phyloP scores from a whole-genome alignment of 2,329 filamentous ascomycete genomes.

The Neobulgaria alba region DNA sequence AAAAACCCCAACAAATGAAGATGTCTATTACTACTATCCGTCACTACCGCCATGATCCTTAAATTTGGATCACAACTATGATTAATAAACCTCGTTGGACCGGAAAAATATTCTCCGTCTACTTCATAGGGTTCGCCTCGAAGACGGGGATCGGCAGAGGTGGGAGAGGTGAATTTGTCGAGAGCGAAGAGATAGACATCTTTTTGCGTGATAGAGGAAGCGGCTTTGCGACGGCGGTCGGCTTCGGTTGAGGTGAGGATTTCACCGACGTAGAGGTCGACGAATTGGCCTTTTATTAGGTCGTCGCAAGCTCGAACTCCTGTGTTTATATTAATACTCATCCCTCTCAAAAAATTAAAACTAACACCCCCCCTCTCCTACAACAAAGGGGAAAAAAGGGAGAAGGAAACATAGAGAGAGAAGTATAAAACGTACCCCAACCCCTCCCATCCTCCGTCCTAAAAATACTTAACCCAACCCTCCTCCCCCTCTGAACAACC shows the following conservation, averaged over 20 bases:
- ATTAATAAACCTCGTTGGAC: slow-evolving; percentile 74
- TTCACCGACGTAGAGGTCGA: slow-evolving; percentile 72
- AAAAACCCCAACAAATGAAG: slow-evolving; percentile 74
- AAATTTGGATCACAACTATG: slow-evolving; percentile 75
- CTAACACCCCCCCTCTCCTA: too few relatives aligned
- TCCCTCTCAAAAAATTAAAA: too few relatives aligned
- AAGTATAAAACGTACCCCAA: slow-evolving; percentile 62
- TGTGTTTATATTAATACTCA: slow-evolving; percentile 22
- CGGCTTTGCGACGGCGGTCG: slow-evolving; percentile 49
- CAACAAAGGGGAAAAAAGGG: too few relatives aligned
- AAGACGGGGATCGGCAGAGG: slow-evolving; percentile 47
- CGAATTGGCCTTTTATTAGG: slow-evolving; percentile 65
- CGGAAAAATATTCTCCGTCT: slow-evolving; percentile 68
- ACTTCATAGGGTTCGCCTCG: slow-evolving; percentile 49
- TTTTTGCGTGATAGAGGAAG: slow-evolving; percentile 52
- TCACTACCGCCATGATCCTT: slow-evolving; percentile 69
- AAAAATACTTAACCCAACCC: slow-evolving; percentile 67
- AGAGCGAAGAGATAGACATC: slow-evolving; percentile 73
- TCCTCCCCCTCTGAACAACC: slow-evolving; percentile 66
- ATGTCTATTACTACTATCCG: slow-evolving; percentile 64
- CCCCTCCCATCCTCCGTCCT: slow-evolving; percentile 59
- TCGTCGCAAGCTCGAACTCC: slow-evolving; percentile 56
- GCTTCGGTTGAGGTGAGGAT: slow-evolving; percentile 58
- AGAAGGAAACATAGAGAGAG: too few relatives aligned
- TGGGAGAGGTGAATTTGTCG: slow-evolving; percentile 64